Percentiles rank a stretch among this genome's conserved stretches.
Evolutionary conservation across 108 stramenopile species (phyloP).

Genomic region (Hondaea fermentalgiana): DNA sequence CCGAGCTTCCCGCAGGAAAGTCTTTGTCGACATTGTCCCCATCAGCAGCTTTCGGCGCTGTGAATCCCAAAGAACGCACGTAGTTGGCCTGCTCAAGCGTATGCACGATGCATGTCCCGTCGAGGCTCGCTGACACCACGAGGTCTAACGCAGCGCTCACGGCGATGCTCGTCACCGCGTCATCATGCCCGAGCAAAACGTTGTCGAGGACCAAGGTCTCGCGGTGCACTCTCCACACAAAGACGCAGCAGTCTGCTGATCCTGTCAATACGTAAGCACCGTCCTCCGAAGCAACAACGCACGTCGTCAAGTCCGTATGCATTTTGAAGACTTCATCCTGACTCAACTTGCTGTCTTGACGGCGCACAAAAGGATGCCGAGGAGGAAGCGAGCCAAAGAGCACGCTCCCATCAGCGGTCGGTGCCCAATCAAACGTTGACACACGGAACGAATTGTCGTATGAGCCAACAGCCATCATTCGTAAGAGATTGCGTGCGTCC

Average conservation of each 20-base stretch:
- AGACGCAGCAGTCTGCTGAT: conserved; percentile 3
- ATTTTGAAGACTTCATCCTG: background rate
- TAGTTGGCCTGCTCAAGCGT: background rate
- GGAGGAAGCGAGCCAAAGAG: background rate
- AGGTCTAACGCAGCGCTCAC: background rate
- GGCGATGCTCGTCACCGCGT: background rate
- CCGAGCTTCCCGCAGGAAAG: no score
- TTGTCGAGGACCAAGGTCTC: background rate
- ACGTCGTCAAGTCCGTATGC: background rate
- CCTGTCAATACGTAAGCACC: background rate
- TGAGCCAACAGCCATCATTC: background rate
- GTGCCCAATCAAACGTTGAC: background rate
- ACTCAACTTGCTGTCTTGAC: background rate
- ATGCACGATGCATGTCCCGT: conserved; percentile 5
- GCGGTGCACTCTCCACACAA: conserved; percentile 5
- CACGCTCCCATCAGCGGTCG: background rate
- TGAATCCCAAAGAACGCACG: background rate
- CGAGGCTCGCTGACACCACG: background rate
- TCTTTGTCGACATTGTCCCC: no score
- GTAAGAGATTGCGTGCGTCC: background rate
- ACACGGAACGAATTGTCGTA: background rate
- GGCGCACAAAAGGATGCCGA: background rate
- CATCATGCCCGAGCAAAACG: background rate
- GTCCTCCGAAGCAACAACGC: background rate
- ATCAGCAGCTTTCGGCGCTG: background rate